Base-by-base conservation (phyloP, 179 eudicot species). In the Gypsophila paniculata region DNA sequence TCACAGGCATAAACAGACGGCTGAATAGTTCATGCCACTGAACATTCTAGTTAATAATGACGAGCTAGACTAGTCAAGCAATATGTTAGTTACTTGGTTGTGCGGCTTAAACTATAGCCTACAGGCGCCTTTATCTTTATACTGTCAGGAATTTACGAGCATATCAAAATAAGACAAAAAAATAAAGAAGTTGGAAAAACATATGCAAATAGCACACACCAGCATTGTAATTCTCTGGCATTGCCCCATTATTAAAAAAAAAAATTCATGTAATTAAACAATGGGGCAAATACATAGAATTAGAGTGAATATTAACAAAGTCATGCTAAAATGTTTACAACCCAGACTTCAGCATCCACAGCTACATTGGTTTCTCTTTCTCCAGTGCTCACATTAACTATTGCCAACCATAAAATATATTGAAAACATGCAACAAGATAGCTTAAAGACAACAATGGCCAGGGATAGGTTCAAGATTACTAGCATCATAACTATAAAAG, bases 11-110 rank as follows among this genome's bases (percentile, higher is more conserved):
- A 22, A 46, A 39, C 44, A 73, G 34, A 21, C 4, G 6, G 8
- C 15, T 38, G 18, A 18, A 70, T 4, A 51, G 38, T 55, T 57
- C 52, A 36, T 10, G 52, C 21, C 52, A 57, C n/a, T 69, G 29
- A 64, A 19, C 34, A 9, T 36, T 19, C 53, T 25, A 34, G n/a
- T 51, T 6, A 51, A 17, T 36, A 23, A 64, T 63, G n/a, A n/a
- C 9, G 38, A 22, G 57, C 17, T n/a, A n/a, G n/a, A 73, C 25
- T 8, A 39, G 32, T 39, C 70, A 53, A 65, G 64, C 38, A 38
- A 65, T 69, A 23, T 19, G 25, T 21, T 64, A 22, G 63, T n/a
- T n/a, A n/a, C n/a, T n/a, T n/a, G n/a, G n/a, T 15, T 64, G 70
- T 51, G 39, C 63, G 42, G 23, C 23, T 60, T 25, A 15, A 58